Evolutionary conservation across 768 basidiomycete genomes (phyloP).

Genomic region (Russula vinacea): DNA sequence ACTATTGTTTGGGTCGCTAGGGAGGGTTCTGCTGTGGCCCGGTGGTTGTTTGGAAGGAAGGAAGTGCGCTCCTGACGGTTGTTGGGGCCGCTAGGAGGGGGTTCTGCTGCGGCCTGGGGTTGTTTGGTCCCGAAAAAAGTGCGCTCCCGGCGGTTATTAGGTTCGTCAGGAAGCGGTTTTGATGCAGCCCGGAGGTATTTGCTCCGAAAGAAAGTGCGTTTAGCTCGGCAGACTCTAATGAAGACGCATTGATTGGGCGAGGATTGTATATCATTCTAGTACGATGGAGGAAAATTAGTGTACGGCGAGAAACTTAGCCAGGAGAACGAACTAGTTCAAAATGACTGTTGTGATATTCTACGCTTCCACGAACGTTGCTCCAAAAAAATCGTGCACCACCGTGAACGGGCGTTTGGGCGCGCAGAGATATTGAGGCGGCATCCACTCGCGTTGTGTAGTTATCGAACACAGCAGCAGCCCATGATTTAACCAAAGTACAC

Average conservation of each 20-base stretch:
- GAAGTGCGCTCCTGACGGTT: no score
- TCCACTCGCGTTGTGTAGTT: not conserved
- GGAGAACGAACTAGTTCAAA: not conserved
- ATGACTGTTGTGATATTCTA: not conserved
- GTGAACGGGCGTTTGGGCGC: not conserved
- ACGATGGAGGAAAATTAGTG: not conserved
- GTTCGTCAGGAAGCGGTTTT: no score
- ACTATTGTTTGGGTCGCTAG: no score
- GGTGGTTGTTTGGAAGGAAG: no score
- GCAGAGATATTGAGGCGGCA: not conserved
- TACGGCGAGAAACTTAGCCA: not conserved
- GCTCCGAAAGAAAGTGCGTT: conserved; percentile 9
- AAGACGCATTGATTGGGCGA: conserved; percentile 18
- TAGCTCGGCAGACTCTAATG: conserved; percentile 18
- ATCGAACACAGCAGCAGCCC: conserved; percentile 3
- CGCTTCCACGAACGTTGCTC: not conserved
- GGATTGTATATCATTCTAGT: no score
- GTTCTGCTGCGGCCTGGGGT: not conserved
- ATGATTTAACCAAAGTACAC: conserved; percentile 2
- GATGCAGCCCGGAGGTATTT: not conserved
- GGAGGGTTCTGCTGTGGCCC: not conserved
- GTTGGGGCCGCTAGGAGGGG: no score
- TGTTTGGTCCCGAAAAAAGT: not conserved
- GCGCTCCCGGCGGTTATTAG: no score
- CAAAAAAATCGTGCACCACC: not conserved